Conservation (phyloP, 306 rosid genomes). For the Cicer chorassanicum region DNA sequence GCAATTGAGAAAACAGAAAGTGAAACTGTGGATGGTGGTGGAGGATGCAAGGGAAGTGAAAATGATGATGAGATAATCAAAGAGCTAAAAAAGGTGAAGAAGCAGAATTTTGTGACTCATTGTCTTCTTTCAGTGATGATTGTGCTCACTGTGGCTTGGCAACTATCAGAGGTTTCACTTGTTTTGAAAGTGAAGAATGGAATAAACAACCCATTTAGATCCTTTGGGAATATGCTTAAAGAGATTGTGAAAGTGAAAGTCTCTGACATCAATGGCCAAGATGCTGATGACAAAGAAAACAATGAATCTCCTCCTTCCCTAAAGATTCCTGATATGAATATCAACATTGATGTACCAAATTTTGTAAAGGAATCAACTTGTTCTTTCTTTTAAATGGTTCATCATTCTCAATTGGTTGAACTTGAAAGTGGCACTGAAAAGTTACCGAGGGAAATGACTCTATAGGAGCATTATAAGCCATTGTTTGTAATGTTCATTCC, state of each 20-base stretch:
- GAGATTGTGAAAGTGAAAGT: conserved; percentile 49
- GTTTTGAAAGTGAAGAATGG: conserved; percentile 64
- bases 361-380: conserved; percentile 38
- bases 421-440: conserved; percentile 2
- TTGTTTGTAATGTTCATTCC: conserved; percentile 2
- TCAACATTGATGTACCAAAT: conserved; percentile 42
- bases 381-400: neutral
- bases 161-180: conserved; percentile 72
- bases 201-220: conserved; percentile 61
- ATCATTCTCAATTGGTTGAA: conserved; percentile 13
- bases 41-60: conserved; percentile 32
- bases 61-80: conserved; percentile 54
- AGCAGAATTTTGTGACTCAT: conserved; percentile 74
- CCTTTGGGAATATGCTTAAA: conserved; percentile 52
- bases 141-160: conserved; percentile 77
- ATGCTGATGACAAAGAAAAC: conserved; percentile 45
- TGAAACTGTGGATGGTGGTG: conserved; percentile 30
- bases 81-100: conserved; percentile 69
- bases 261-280: conserved; percentile 34
- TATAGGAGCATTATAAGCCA: neutral
- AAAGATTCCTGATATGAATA: conserved; percentile 52
- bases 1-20: conserved; percentile 27
- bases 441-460: neutral
- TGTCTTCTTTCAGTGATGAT: conserved; percentile 89
- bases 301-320: conserved; percentile 47